Evolutionary conservation across 768 basidiomycete species (phyloP), one percentile per base, ranked within the genome.

Genomic region (Amanita pseudoporphyria): DNA sequence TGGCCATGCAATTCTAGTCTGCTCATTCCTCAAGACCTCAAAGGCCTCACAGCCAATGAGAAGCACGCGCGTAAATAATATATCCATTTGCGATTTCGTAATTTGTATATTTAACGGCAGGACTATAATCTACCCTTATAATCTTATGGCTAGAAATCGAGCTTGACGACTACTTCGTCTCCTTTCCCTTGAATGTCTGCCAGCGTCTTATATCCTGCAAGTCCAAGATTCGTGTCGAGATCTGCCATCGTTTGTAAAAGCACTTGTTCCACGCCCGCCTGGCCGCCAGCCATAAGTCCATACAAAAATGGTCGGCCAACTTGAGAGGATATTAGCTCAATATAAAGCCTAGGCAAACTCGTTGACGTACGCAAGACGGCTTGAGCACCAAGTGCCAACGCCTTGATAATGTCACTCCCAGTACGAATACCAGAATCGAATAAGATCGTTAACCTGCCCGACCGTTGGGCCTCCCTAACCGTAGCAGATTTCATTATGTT

Each of bases 391-490:
- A 94, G 71, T 1, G 89, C 89, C 24, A 93, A 65, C 0, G 92
- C 91, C 63, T 88, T 87, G 64, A 90, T 72, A 40, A 92, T 77
- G 54, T 95, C 92, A 38, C 79, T 77, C 9, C 87, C 91, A 0
- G 82, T 86, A 38, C 91, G 78, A 52, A 93, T 82, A 6, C 91
- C 89, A 45, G 81, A 90, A 59, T 84, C 82, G 57, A 85, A 88
- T 3, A 93, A 67, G 31, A 92, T 65, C 1, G 82, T 81, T 33
- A 89, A 63, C 50, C 75, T 75, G 1, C 84, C 84, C 10, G 71
- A 63, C 5, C 60, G 60, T 58, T 87, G 83, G 0, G 83, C 82
- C 3, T 64, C 68, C 44, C 66, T 68, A 51, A 87, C 67, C 49
- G 74, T 76, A 18, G 72, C 63, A 0, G 85, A 88, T 43, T 74